Percentiles rank a stretch among this genome's conserved stretches.
Conservation (phyloP, 2,329 filamentous ascomycete genomes). For the Fusarium drepaniforme region DNA sequence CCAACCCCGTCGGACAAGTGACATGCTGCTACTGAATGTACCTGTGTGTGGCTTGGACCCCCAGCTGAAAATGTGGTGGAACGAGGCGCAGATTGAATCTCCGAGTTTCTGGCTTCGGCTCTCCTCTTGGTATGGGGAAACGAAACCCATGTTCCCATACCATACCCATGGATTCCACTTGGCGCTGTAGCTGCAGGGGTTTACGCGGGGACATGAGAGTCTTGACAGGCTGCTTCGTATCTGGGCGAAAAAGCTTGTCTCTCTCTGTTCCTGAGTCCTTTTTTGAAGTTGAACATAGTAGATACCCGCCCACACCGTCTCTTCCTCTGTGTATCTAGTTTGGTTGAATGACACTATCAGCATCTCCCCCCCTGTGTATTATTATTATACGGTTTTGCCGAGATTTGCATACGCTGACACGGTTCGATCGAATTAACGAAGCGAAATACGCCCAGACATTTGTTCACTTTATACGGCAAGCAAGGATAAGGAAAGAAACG, state of each 20-base stretch:
- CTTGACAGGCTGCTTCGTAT: background rate
- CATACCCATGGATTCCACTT: background rate
- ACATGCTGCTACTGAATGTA: background rate
- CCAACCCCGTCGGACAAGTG: background rate
- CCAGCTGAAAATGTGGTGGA: background rate
- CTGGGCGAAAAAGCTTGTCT: slow-evolving; percentile 21
- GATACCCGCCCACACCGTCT: background rate
- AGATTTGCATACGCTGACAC: background rate
- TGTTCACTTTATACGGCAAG: background rate
- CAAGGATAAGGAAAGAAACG: background rate
- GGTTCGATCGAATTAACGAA: background rate
- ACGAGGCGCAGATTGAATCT: slow-evolving; percentile 1
- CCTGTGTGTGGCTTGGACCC: background rate
- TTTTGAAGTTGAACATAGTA: background rate
- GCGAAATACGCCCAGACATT: background rate
- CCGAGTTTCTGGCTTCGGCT: background rate
- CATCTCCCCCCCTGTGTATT: background rate
- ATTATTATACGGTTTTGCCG: background rate
- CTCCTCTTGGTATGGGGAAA: background rate
- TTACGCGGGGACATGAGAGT: background rate
- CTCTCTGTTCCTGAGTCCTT: background rate
- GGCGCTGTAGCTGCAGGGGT: background rate
- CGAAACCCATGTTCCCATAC: background rate
- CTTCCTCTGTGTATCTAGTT: background rate
- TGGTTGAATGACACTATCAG: background rate